Evolutionary conservation across 305 asterid genomes (phyloP).

Genomic region (Coffea humblotiana): DNA sequence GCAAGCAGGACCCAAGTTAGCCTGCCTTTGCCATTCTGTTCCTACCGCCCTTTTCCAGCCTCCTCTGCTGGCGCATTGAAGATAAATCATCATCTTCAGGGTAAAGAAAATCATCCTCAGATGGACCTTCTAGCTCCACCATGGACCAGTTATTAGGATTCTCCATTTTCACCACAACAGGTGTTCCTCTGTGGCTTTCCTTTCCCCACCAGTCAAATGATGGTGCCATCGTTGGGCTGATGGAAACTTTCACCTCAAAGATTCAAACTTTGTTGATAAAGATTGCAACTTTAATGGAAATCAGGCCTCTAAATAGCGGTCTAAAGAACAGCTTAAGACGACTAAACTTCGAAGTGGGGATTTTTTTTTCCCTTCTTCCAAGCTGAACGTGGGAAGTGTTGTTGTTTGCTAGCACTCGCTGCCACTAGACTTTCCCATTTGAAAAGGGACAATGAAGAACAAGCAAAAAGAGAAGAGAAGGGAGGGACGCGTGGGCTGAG

Average conservation of each 20-base stretch:
- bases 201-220: conserved; percentile 77
- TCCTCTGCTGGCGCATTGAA: conserved; percentile 16
- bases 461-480: conserved; percentile 12
- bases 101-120: conserved; percentile 71
- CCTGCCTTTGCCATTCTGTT: conserved; percentile 94
- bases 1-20: conserved; percentile 89
- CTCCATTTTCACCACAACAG: conserved; percentile 93
- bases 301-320: not conserved
- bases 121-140: conserved; percentile 80
- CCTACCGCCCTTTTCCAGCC: conserved; percentile 48
- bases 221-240: conserved; percentile 55
- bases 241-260: conserved; percentile 2
- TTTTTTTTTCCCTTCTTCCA: not conserved
- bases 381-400: no score
- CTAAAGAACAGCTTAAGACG: not conserved
- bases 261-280: conserved; percentile 1
- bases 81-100: conserved; percentile 37
- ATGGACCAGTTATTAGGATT: conserved; percentile 94
- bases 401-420: not conserved
- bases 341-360: conserved; percentile 1
- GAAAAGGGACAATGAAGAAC: conserved; percentile 18
- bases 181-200: conserved; percentile 75
- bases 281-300: conserved; percentile 7
- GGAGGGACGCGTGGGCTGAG: conserved; percentile 40
- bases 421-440: conserved; percentile 23